phyloP scores from a whole-genome alignment of 805 yeast genomes.

The Suhomyces prunicola region DNA sequence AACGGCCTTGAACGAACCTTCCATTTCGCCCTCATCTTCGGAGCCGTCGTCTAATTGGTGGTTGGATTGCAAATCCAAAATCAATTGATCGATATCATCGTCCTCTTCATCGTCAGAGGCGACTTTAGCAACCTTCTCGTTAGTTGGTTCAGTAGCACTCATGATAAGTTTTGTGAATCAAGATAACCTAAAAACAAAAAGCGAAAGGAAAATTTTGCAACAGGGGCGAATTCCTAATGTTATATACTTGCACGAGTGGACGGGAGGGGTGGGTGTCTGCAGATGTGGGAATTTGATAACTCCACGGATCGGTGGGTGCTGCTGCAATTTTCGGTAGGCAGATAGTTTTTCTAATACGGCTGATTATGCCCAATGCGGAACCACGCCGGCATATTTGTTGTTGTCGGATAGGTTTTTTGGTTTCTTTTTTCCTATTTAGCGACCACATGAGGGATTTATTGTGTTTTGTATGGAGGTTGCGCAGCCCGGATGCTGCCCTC shows the following conservation, averaged over 20 bases:
- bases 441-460: background rate
- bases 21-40: conserved; percentile 22
- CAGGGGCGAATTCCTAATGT: background rate
- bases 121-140: conserved; percentile 50
- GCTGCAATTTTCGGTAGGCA: background rate
- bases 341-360: conserved; percentile 2
- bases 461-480: background rate
- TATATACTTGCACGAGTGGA: background rate
- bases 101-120: conserved; percentile 50
- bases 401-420: background rate
- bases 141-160: conserved; percentile 50
- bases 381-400: background rate
- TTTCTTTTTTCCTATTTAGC: background rate
- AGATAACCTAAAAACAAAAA: conserved; percentile 3
- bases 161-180: conserved; percentile 10
- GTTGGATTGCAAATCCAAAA: conserved; percentile 75
- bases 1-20: conserved; percentile 56
- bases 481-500: background rate
- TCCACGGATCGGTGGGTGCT: background rate
- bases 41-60: conserved; percentile 21
- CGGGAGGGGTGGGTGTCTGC: background rate
- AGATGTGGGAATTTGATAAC: background rate
- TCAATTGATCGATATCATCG: conserved; percentile 60
- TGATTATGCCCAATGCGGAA: conserved; percentile 1
- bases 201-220: background rate